Evolutionary conservation across 2,329 filamentous ascomycete species (phyloP).

Genomic region (Claviceps sp.): DNA sequence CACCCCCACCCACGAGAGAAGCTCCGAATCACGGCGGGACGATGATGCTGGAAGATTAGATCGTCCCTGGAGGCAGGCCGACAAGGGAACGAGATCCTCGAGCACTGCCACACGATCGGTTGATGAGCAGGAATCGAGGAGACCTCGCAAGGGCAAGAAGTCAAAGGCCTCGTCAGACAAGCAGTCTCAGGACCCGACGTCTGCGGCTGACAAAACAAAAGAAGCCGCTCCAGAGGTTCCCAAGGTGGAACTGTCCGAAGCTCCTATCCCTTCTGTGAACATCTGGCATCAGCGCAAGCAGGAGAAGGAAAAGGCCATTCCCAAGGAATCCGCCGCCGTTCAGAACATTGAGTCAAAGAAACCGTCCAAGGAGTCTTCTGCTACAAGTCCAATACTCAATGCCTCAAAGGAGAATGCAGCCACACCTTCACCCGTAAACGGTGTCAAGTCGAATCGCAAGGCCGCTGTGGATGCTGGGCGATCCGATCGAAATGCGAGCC

Average conservation of each 20-base stretch:
- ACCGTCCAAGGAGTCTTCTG: constrained; percentile 10
- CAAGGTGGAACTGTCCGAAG: constrained; percentile 60
- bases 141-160: constrained; percentile 49
- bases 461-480: constrained; percentile 24
- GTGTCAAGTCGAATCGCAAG: constrained; percentile 29
- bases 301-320: constrained; percentile 40
- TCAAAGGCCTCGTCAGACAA: constrained; percentile 28
- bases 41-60: constrained; percentile 26
- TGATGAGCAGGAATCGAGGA: constrained; percentile 40
- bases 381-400: constrained; percentile 5
- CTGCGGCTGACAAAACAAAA: constrained; percentile 43
- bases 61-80: constrained; percentile 26
- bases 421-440: constrained; percentile 16
- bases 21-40: constrained; percentile 21
- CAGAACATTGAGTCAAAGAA: constrained; percentile 31
- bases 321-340: constrained; percentile 15
- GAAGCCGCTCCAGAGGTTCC: constrained; percentile 28
- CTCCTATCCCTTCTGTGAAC: constrained; percentile 73
- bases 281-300: constrained; percentile 73
- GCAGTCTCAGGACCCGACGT: constrained; percentile 34
- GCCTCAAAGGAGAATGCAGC: constrained; percentile 12
- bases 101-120: constrained; percentile 52
- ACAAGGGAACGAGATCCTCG: constrained; percentile 41
- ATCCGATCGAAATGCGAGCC: constrained; percentile 28
- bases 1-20: constrained; percentile 18